phyloP scores from a whole-genome alignment of 225 moss, liverwort and hornwort species.

The Takakia lepidozioides region DNA sequence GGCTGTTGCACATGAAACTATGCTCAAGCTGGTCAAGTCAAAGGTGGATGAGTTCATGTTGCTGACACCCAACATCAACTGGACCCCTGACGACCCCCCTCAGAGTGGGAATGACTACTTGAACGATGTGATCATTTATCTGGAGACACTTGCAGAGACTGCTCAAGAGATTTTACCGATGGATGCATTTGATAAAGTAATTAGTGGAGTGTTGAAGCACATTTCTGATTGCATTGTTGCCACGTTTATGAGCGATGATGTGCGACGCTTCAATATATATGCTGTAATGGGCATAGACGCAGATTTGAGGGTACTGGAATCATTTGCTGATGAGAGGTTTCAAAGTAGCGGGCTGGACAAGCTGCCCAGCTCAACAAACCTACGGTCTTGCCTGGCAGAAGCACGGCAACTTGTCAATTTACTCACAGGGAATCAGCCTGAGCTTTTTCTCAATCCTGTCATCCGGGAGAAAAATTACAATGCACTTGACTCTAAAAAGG shows the following conservation, averaged over 20 bases:
- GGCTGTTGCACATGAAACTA: constrained; percentile 92
- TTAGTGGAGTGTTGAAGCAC: constrained; percentile 84
- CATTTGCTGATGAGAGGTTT: constrained; percentile 82
- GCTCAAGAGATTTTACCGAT: constrained; percentile 81
- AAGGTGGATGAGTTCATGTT: constrained; percentile 98
- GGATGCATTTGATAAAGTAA: constrained; percentile 79
- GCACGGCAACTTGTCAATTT: constrained; percentile 49
- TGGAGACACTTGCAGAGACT: constrained; percentile 83
- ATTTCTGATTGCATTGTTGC: constrained; percentile 76
- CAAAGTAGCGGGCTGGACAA: constrained; percentile 71
- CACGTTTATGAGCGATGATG: constrained; percentile 70
- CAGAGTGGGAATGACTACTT: constrained; percentile 78
- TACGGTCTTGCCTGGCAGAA: constrained; percentile 67
- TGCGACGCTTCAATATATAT: constrained; percentile 76
- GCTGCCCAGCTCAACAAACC: constrained; percentile 43
- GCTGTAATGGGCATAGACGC: constrained; percentile 88
- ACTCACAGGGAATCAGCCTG: constrained; percentile 31
- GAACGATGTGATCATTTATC: constrained; percentile 82
- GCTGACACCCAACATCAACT: constrained; percentile 73
- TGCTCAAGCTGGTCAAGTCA: constrained; percentile 90
- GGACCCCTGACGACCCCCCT: constrained; percentile 81
- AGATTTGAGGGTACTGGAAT: constrained; percentile 80
- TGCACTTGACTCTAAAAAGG: constrained; percentile 35
- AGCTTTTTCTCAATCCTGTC: constrained; percentile 47
- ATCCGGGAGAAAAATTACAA: constrained; percentile 45